Evolutionary conservation across 495 filamentous ascomycete genomes (phyloP), one percentile per base, ranked within the genome.

Genomic region (Ascodesmis nigricans): DNA sequence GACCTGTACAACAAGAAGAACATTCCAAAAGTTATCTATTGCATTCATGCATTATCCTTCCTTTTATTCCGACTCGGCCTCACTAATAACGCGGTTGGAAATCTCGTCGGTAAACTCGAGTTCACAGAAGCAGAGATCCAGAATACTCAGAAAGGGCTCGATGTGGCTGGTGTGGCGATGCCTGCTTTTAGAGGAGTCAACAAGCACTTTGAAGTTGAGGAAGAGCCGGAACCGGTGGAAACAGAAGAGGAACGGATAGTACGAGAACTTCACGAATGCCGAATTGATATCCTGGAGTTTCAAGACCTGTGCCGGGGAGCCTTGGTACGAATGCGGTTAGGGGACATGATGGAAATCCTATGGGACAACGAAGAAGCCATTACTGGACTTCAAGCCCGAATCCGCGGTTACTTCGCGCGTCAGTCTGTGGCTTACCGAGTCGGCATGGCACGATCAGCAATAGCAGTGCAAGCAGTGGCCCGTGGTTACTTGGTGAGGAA

Each of bases 1-100:
- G 90, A 99, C 51, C 58, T 99, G 21, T 99, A 99, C 60, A 91
- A 99, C 54, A 99, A 95, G 61, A 99, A 99, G 56, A 99, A 99
- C 47, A 83, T 95, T 4, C 90, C 90, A 0, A 99, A 92, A 56
- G 90, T 93, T 47, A 95, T 99, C 40, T 87, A 99, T 56, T 93
- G 90, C 54, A 82, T 99, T 38, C 90, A 99, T 52, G 90, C 90
- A 1, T 57, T 95, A 9, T 92, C 83, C 45, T 99, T 84, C 79
- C 60, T 95, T 24, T 66, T 99, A 4, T 93, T 76, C 57, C 71
- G 90, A 30, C 91, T 92, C 50, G 83, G 83, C 0, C 76, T 99
- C 29, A 72, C 93, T 17, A 75, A 79, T 44, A 93, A 95, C 56
- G 71, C 83, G 6, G 95, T 99, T 54, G 90, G 83, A n/a, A 99